phyloP scores from a whole-genome alignment of 2,329 filamentous ascomycete genomes.

The Colletotrichum orchidophilum region DNA sequence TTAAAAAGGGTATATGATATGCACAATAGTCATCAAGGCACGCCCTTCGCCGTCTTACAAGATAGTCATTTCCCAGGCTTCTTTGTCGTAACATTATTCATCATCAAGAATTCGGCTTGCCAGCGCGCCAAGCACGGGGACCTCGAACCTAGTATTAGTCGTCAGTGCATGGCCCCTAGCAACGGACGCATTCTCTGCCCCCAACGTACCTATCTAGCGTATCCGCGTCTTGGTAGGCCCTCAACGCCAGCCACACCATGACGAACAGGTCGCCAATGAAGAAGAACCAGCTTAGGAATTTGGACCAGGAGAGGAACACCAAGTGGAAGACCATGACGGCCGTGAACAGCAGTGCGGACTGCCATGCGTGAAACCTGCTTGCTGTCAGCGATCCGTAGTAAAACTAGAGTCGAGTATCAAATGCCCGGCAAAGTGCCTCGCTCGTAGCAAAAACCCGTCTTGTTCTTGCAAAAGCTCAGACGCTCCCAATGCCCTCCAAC shows the following conservation, averaged over 20 bases:
- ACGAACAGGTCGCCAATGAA: conserved; percentile 79
- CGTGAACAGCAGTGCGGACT: conserved; percentile 85
- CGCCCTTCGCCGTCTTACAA: neutral
- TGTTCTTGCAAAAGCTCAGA: neutral
- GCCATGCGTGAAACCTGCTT: conserved; percentile 92
- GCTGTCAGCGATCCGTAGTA: neutral
- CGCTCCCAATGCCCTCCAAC: neutral
- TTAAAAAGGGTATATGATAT: conserved; percentile 34
- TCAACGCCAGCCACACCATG: conserved; percentile 79
- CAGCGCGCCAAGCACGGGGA: conserved; percentile 85
- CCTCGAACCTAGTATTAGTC: conserved; percentile 71
- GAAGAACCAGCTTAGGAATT: conserved; percentile 84
- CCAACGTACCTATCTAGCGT: conserved; percentile 66
- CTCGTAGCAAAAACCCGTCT: too few species aligned
- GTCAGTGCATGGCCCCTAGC: conserved; percentile 55
- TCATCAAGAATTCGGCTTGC: conserved; percentile 93
- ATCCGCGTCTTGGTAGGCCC: conserved; percentile 85
- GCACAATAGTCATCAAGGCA: conserved; percentile 26
- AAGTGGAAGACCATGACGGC: conserved; percentile 81
- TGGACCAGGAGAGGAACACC: conserved; percentile 81
- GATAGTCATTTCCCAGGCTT: neutral
- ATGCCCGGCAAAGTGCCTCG: neutral
- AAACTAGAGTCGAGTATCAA: neutral
- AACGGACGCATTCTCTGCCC: neutral
- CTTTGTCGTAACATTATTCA: conserved; percentile 56